These are phyloP conservation scores for Draba incana DNA, from an alignment of 345 rosid species.

Conservation along the genomic window DNA sequence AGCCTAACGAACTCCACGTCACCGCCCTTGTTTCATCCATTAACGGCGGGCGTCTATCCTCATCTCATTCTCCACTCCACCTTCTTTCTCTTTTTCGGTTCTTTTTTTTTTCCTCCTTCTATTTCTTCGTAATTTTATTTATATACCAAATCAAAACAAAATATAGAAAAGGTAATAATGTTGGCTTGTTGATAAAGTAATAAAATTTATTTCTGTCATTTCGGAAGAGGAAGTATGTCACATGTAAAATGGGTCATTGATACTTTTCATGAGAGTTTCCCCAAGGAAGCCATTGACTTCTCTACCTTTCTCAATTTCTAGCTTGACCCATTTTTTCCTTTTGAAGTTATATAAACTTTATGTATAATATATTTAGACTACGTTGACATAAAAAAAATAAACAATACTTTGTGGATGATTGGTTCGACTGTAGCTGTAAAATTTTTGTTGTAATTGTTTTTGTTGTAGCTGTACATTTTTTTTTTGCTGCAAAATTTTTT, in stretches of 20 bases:
- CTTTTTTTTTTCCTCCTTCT: too few relatives aligned
- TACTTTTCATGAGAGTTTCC: slow-evolving; percentile 39
- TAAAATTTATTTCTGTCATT: slow-evolving; percentile 27
- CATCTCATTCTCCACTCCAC: slow-evolving; percentile 27
- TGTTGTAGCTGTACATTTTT: too few relatives aligned
- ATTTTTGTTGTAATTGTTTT: too few relatives aligned
- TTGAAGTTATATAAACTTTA: slow-evolving; percentile 25
- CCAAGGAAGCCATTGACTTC: slow-evolving; percentile 43
- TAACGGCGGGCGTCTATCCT: slow-evolving; percentile 13
- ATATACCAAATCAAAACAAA: slow-evolving; percentile 5
- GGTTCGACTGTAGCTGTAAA: too few relatives aligned
- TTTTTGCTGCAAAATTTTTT: too few relatives aligned
- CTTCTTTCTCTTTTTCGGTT: neutral
- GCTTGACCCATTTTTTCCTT: slow-evolving; percentile 21
- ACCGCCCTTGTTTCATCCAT: slow-evolving; percentile 13
- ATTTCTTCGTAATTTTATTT: too few relatives aligned
- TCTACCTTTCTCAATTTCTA: slow-evolving; percentile 33
- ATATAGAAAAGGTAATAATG: slow-evolving; percentile 21
- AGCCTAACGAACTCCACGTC: slow-evolving; percentile 43
- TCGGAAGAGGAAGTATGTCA: slow-evolving; percentile 37
- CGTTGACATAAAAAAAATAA: too few relatives aligned
- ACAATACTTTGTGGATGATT: too few relatives aligned
- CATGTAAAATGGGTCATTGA: slow-evolving; percentile 38
- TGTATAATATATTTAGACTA: slow-evolving; percentile 2
- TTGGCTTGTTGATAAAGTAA: slow-evolving; percentile 41